phyloP scores from a whole-genome alignment of 345 rosid species.

The Nasturtium officinale region DNA sequence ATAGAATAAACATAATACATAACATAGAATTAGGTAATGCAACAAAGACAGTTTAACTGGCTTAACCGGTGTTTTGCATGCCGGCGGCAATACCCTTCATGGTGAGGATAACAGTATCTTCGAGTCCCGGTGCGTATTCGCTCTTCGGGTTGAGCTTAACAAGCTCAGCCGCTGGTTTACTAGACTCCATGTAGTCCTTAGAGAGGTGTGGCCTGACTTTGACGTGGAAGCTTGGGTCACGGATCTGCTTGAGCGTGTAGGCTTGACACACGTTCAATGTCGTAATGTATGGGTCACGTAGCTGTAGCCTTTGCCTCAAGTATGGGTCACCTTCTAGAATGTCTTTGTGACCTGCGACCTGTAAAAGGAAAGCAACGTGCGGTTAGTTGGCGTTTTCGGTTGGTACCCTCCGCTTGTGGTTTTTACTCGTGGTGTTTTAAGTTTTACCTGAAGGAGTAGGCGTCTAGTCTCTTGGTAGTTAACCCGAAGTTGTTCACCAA shows the following conservation, averaged over 20 bases:
- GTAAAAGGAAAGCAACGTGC: not conserved
- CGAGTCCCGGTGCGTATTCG: slow-evolving; percentile 71
- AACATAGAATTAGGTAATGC: slow-evolving; percentile 18
- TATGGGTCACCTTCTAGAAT: slow-evolving; percentile 96
- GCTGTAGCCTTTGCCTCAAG: slow-evolving; percentile 88
- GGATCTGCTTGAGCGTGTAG: slow-evolving; percentile 81
- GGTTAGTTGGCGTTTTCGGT: not conserved
- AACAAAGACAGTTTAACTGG: slow-evolving; percentile 8
- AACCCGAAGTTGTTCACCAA: slow-evolving; percentile 72
- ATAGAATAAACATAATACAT: not conserved
- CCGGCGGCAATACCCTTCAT: slow-evolving; percentile 99
- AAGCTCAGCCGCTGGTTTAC: slow-evolving; percentile 73
- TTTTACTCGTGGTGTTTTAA: not conserved
- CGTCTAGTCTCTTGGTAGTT: slow-evolving; percentile 73
- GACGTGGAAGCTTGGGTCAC: slow-evolving; percentile 77
- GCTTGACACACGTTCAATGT: slow-evolving; percentile 92
- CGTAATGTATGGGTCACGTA: slow-evolving; percentile 90
- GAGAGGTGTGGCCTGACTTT: slow-evolving; percentile 72
- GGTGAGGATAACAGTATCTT: slow-evolving; percentile 91
- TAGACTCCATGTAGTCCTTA: slow-evolving; percentile 68
- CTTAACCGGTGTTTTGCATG: slow-evolving; percentile 89
- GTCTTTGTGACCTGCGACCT: slow-evolving; percentile 86
- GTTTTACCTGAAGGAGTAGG: slow-evolving; percentile 82
- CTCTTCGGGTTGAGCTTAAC: slow-evolving; percentile 49
- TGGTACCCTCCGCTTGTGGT: not conserved